phyloP scores from a whole-genome alignment of 805 yeast genomes.

The Teunomyces cretensis region DNA sequence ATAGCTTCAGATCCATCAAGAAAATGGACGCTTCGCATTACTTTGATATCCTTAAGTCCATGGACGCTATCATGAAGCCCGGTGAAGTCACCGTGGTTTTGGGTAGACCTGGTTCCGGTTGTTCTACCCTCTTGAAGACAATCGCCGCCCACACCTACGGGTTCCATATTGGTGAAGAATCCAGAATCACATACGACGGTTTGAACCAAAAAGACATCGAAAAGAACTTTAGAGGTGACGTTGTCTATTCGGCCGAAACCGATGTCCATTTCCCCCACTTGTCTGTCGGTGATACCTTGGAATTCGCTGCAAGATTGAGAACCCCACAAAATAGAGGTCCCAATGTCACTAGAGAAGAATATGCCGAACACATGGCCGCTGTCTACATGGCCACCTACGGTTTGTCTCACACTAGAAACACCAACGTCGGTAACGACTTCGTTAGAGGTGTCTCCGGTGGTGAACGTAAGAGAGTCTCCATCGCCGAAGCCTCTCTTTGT shows the following conservation, averaged over 20 bases:
- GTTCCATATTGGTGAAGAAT: conserved; percentile 32
- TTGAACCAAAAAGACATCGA: conserved; percentile 27
- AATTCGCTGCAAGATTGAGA: conserved; percentile 54
- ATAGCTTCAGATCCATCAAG: conserved; percentile 15
- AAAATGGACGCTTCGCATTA: conserved; percentile 23
- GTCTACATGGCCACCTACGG: conserved; percentile 41
- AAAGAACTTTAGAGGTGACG: conserved; percentile 36
- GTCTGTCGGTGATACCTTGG: conserved; percentile 55
- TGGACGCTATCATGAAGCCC: conserved; percentile 36
- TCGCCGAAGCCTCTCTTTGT: conserved; percentile 71
- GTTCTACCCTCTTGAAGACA: conserved; percentile 41
- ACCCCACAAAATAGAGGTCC: conserved; percentile 38
- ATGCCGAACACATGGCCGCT: conserved; percentile 18
- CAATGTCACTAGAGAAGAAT: conserved; percentile 27
- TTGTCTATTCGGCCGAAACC: conserved; percentile 49
- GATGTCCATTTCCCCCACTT: conserved; percentile 59
- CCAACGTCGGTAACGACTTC: conserved; percentile 61
- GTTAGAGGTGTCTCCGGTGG: conserved; percentile 82
- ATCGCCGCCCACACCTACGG: conserved; percentile 40
- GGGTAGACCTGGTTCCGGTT: conserved; percentile 45
- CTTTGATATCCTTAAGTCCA: conserved; percentile 33
- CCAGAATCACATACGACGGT: conserved; percentile 36
- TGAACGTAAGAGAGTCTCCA: conserved; percentile 81
- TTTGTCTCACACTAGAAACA: conserved; percentile 55
- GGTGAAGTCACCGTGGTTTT: conserved; percentile 42